Conservation (phyloP, 441 rosid genomes). For the Bruguiera hainesii region DNA sequence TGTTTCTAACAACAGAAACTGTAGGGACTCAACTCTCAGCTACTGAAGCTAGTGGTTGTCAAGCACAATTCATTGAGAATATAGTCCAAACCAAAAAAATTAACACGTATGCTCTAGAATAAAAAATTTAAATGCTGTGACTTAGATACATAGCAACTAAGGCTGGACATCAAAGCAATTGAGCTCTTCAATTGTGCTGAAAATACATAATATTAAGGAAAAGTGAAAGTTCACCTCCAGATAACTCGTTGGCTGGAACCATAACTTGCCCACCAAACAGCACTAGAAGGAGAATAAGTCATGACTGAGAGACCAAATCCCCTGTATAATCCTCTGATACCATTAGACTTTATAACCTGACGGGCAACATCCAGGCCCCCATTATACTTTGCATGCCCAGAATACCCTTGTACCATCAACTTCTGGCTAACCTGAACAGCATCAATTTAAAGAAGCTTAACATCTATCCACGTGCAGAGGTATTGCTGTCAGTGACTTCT, state of each 20-base stretch:
- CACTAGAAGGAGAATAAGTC: conserved; percentile 95
- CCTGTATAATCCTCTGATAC: conserved; percentile 80
- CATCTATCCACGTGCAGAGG: too few species aligned
- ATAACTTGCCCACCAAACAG: conserved; percentile 99
- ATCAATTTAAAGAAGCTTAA: not conserved
- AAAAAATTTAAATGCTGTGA: too few species aligned
- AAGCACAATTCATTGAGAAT: too few species aligned
- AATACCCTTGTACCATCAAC: conserved; percentile 97
- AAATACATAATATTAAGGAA: not conserved
- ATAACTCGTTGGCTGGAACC: conserved; percentile 93
- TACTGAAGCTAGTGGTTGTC: too few species aligned
- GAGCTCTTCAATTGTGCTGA: not conserved
- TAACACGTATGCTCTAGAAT: too few species aligned
- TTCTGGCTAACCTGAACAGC: conserved; percentile 78
- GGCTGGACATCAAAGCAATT: not conserved
- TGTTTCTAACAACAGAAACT: too few species aligned
- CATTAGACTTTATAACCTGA: conserved; percentile 67
- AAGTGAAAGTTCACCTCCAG: conserved; percentile 59
- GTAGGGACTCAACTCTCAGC: too few species aligned
- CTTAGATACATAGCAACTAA: not conserved
- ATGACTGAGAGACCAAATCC: conserved; percentile 91
- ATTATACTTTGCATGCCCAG: conserved; percentile 73
- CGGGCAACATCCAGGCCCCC: conserved; percentile 93
- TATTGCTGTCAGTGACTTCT: too few species aligned
- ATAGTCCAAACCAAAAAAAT: too few species aligned